Percentiles rank a stretch among this genome's conserved stretches.
phyloP scores from a whole-genome alignment of 2,329 filamentous ascomycete genomes.

The Esteya vermicola region DNA sequence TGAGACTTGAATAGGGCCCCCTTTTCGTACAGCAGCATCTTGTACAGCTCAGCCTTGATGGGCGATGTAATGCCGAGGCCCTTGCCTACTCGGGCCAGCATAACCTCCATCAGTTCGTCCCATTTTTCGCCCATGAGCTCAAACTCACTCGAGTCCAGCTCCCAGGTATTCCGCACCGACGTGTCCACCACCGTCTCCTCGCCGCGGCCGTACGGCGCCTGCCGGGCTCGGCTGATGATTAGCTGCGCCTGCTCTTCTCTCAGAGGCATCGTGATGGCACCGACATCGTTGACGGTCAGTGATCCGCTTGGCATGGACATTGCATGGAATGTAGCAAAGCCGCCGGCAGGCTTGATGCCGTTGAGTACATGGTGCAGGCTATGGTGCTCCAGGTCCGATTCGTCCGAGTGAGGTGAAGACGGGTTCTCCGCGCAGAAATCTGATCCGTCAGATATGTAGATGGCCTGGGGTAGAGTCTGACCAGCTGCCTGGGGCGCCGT shows the following conservation, averaged over 20 bases:
- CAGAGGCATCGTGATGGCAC: background rate
- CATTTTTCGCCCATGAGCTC: slow-evolving; percentile 21
- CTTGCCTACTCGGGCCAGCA: slow-evolving; percentile 13
- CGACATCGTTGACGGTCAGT: background rate
- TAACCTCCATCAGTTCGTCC: slow-evolving; percentile 13
- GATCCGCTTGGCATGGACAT: background rate
- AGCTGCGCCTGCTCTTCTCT: background rate
- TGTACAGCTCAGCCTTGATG: slow-evolving; percentile 21
- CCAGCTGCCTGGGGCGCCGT: no score
- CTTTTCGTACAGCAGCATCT: slow-evolving; percentile 29
- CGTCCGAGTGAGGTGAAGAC: background rate
- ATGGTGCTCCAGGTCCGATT: background rate
- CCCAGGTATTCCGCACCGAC: slow-evolving; percentile 23
- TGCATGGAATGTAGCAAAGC: slow-evolving; percentile 1
- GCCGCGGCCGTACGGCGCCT: slow-evolving; percentile 22
- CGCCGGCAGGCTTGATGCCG: background rate
- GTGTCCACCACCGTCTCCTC: slow-evolving; percentile 22
- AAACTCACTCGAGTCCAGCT: slow-evolving; percentile 21
- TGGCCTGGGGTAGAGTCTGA: no score
- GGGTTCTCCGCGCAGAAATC: background rate
- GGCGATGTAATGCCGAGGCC: slow-evolving; percentile 15
- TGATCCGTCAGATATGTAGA: background rate
- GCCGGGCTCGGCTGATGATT: slow-evolving; percentile 2
- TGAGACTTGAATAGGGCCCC: slow-evolving; percentile 31
- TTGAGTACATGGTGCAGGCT: background rate